Evolutionary conservation across 768 basidiomycete species (phyloP).

Genomic region (Cantharellus cinnabarinus): DNA sequence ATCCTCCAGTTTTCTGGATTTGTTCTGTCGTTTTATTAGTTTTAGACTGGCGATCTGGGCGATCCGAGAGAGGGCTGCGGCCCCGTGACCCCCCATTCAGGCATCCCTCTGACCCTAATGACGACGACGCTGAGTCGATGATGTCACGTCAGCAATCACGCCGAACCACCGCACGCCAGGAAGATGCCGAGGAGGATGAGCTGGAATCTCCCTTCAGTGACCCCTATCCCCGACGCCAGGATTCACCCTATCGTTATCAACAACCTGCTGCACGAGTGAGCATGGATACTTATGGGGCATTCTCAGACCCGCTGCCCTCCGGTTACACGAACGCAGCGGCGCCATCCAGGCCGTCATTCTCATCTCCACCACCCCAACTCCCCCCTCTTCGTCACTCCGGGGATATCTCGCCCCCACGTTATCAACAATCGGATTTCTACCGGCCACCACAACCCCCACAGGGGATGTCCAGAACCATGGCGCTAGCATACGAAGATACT

Average conservation of each 20-base stretch:
- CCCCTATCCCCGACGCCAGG: conserved; percentile 9
- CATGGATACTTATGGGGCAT: conserved; percentile 79
- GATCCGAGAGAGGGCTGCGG: conserved; percentile 16
- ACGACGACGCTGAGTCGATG: conserved; percentile 12
- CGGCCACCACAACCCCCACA: conserved; percentile 18
- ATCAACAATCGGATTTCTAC: conserved; percentile 7
- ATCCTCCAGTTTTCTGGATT: conserved; percentile 44
- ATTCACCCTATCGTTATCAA: too few species aligned
- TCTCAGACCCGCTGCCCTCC: conserved; percentile 67
- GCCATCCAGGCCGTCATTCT: neutral
- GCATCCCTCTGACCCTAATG: conserved; percentile 24
- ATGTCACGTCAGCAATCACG: conserved; percentile 1
- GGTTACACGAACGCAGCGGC: conserved; percentile 25
- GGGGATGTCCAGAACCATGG: conserved; percentile 75
- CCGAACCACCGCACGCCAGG: neutral
- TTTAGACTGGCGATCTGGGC: conserved; percentile 58
- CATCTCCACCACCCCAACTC: neutral
- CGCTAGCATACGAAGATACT: conserved; percentile 15
- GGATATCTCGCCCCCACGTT: neutral
- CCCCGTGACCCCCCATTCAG: conserved; percentile 62
- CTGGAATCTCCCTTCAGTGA: conserved; percentile 19
- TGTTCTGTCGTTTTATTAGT: conserved; percentile 45
- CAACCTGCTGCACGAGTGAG: conserved; percentile 27
- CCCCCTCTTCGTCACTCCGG: neutral
- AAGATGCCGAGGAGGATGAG: conserved; percentile 30